These are phyloP conservation scores for Arthrinium puccinioides DNA, from an alignment of 2,329 filamentous ascomycete genomes.

Conservation along the genomic window DNA sequence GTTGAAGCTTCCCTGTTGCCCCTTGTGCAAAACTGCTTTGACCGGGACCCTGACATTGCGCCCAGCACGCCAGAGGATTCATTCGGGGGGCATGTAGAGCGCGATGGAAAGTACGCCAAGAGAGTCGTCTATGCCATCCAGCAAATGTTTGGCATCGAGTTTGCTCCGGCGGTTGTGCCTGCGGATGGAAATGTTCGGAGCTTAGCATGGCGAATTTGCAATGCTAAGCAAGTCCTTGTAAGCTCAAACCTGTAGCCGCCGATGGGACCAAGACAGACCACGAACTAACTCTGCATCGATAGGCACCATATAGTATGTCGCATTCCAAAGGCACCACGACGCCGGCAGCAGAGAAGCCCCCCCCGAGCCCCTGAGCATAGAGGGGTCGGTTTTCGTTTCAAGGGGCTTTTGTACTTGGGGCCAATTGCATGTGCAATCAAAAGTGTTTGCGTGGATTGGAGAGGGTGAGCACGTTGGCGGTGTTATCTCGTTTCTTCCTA, in stretches of 20 bases:
- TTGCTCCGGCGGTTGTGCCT: constrained; percentile 84
- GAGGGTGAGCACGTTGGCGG: no score
- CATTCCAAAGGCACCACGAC: constrained; percentile 55
- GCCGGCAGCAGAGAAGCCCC: constrained; percentile 35
- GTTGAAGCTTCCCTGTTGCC: constrained; percentile 75
- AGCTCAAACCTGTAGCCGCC: no score
- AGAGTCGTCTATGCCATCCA: constrained; percentile 90
- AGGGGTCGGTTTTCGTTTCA: background rate
- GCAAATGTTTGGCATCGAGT: constrained; percentile 96
- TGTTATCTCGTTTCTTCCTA: no score
- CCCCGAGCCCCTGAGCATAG: background rate
- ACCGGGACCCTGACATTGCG: constrained; percentile 84
- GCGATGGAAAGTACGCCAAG: constrained; percentile 82
- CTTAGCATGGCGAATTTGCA: constrained; percentile 88
- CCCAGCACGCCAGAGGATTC: constrained; percentile 70
- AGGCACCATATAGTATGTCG: constrained; percentile 70
- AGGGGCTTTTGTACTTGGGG: background rate
- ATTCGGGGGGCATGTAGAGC: constrained; percentile 79
- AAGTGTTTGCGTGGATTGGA: background rate
- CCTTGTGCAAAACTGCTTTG: constrained; percentile 84
- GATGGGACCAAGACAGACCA: no score
- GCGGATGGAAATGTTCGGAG: constrained; percentile 88
- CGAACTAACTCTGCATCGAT: no score
- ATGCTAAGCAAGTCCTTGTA: constrained; percentile 91
- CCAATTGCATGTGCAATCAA: background rate